Conservation (phyloP, 164 flowering plant genomes). For the Kingdonia uniflora region DNA sequence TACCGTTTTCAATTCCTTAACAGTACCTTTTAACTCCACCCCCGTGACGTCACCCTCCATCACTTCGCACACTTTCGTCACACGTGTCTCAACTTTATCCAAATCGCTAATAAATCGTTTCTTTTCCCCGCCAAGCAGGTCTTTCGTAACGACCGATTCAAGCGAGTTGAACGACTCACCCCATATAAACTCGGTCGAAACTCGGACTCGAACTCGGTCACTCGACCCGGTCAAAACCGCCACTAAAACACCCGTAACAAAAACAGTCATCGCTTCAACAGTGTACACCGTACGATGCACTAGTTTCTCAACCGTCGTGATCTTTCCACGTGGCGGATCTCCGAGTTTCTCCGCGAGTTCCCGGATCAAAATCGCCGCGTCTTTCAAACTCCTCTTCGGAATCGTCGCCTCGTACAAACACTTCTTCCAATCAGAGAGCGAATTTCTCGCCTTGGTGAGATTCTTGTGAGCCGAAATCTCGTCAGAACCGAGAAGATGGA, state of each 20-base stretch:
- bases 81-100: slow-evolving; percentile 10
- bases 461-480: slow-evolving; percentile 11
- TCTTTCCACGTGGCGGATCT: slow-evolving; percentile 17
- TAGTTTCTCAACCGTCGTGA: slow-evolving; percentile 14
- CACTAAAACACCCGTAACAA: slow-evolving; percentile 17
- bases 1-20: slow-evolving; percentile 18
- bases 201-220: slow-evolving; percentile 5
- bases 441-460: slow-evolving; percentile 17
- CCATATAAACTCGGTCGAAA: slow-evolving; percentile 23
- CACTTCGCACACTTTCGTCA: slow-evolving; percentile 8
- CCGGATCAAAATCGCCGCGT: slow-evolving; percentile 15
- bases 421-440: slow-evolving; percentile 14
- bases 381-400: neutral
- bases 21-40: neutral
- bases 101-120: slow-evolving; percentile 11
- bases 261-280: slow-evolving; percentile 19
- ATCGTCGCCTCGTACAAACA: neutral
- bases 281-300: slow-evolving; percentile 21
- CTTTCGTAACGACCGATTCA: slow-evolving; percentile 8
- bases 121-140: neutral
- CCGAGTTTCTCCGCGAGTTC: slow-evolving; percentile 12
- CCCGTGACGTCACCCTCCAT: neutral
- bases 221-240: slow-evolving; percentile 14
- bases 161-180: slow-evolving; percentile 17
- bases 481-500: slow-evolving; percentile 13